phyloP scores from a whole-genome alignment of 2,329 filamentous ascomycete genomes.

The Mollisia scopiformis region DNA sequence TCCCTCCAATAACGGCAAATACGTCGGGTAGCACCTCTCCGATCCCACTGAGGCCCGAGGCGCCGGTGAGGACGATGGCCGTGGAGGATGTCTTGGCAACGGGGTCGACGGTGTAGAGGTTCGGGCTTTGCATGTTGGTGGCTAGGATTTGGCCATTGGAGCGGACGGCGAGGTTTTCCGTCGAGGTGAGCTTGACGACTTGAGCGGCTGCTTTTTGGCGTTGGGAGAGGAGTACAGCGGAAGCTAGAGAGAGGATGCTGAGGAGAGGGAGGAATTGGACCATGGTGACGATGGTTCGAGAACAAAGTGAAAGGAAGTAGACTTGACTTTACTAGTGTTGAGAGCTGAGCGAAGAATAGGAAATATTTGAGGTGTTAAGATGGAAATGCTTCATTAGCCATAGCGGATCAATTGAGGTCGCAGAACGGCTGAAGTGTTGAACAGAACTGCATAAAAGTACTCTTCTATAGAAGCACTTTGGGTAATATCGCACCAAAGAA shows the following conservation, averaged over 20 bases:
- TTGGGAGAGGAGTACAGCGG: neutral
- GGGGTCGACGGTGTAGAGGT: slow-evolving; percentile 13
- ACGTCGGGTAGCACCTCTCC: slow-evolving; percentile 37
- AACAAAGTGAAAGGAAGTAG: neutral
- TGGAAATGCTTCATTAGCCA: neutral
- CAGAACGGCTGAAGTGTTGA: slow-evolving; percentile 8
- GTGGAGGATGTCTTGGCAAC: slow-evolving; percentile 8
- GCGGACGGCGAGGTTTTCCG: slow-evolving; percentile 13
- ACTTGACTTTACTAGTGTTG: neutral
- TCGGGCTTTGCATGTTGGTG: slow-evolving; percentile 12
- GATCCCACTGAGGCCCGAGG: slow-evolving; percentile 37
- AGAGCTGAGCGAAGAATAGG: neutral
- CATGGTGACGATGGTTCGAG: slow-evolving; percentile 2
- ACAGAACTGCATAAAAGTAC: neutral
- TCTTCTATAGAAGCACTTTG: slow-evolving; percentile 10
- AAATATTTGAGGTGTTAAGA: neutral
- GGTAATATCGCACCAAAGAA: slow-evolving; percentile 5
- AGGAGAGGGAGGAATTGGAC: slow-evolving; percentile 2
- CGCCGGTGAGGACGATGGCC: slow-evolving; percentile 13
- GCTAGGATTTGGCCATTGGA: slow-evolving; percentile 14
- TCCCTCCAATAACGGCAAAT: slow-evolving; percentile 29
- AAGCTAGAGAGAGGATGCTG: neutral
- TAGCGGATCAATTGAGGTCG: slow-evolving; percentile 8
- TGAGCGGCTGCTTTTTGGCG: slow-evolving; percentile 10
- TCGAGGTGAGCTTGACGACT: slow-evolving; percentile 7